A percentile compares a stretch with the other conserved stretches of the same genome.
Evolutionary conservation across 306 rosid species (phyloP).

Genomic region (Dryas drummondii): DNA sequence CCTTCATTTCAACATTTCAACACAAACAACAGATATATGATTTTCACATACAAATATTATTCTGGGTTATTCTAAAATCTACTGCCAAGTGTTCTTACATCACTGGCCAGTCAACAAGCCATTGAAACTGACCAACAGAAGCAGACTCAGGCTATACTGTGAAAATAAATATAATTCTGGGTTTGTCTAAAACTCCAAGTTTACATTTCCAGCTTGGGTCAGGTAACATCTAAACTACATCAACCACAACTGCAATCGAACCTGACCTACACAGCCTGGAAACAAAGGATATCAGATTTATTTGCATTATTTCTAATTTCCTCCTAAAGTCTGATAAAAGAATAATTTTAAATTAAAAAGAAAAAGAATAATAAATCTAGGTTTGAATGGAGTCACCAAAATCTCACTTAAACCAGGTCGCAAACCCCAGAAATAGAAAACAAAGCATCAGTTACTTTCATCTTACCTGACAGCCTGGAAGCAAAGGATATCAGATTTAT

Average conservation of each 20-base stretch:
- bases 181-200: too few species aligned
- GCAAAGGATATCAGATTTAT: neutral
- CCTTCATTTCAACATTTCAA: neutral
- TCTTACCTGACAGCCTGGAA: slow-evolving; percentile 48
- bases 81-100: neutral
- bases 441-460: slow-evolving; percentile 9
- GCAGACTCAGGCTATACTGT: neutral
- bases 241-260: neutral
- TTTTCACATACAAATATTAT: neutral
- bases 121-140: neutral
- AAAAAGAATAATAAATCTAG: neutral
- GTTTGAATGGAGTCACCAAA: neutral
- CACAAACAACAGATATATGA: neutral
- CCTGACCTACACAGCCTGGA: neutral
- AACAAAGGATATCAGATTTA: neutral
- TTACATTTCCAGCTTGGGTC: too few species aligned
- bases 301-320: neutral
- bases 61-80: neutral
- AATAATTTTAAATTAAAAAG: neutral
- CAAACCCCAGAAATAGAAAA: neutral
- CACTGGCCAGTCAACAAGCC: neutral
- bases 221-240: neutral
- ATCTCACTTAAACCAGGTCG: neutral
- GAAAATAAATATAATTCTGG: neutral
- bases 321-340: neutral